phyloP scores from a whole-genome alignment of 495 filamentous ascomycete species.

The Trichoderma gamsii region DNA sequence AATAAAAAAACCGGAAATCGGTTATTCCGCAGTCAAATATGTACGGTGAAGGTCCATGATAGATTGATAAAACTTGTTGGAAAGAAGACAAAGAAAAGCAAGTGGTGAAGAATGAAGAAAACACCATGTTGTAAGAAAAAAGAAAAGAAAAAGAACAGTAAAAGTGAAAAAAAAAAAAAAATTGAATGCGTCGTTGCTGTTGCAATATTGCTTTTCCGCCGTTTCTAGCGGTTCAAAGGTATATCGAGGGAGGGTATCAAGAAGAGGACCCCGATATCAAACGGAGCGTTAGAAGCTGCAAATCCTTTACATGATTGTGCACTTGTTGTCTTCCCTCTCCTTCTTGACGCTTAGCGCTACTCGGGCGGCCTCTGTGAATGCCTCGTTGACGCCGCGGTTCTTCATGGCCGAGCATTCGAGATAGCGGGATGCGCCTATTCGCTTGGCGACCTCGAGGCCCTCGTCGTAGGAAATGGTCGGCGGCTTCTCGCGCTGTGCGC shows the following conservation, averaged over 20 bases:
- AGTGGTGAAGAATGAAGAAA: not conserved
- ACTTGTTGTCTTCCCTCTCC: constrained; percentile 49
- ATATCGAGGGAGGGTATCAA: constrained; percentile 5
- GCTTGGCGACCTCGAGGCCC: constrained; percentile 85
- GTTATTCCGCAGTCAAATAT: constrained; percentile 6
- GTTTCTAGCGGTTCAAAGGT: not conserved
- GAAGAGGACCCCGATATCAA: not conserved
- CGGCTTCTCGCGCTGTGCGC: constrained; percentile 50
- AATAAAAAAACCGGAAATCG: not conserved
- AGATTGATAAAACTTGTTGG: not conserved
- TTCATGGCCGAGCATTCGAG: constrained; percentile 98
- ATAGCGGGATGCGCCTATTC: constrained; percentile 83
- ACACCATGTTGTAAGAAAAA: not conserved
- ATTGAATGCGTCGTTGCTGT: not conserved
- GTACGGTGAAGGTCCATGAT: constrained; percentile 6
- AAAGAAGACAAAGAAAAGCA: not conserved
- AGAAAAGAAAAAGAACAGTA: not conserved
- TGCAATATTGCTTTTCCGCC: not conserved
- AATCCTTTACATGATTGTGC: constrained; percentile 47
- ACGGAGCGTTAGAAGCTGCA: not conserved
- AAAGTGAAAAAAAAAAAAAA: not conserved
- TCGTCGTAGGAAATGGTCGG: constrained; percentile 86
- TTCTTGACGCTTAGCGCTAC: constrained; percentile 89
- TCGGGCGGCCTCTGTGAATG: constrained; percentile 94
- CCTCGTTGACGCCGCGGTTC: constrained; percentile 95